Evolutionary conservation across 2,329 filamentous ascomycete genomes (phyloP).

Genomic region (Sporothrix brunneoviolacea): DNA sequence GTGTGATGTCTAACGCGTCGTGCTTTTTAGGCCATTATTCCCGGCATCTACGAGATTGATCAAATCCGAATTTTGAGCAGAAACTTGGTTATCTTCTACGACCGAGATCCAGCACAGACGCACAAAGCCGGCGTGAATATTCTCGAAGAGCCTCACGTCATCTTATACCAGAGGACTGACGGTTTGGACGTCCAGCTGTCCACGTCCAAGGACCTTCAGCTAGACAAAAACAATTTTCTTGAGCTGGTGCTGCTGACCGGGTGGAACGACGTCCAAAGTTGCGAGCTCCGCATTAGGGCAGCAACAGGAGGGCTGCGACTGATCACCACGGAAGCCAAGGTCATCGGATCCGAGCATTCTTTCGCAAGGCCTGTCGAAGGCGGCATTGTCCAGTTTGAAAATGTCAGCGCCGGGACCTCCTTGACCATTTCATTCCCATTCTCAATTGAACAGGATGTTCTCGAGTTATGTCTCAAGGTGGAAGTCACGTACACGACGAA

Average conservation of each 20-base stretch:
- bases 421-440: constrained; percentile 69
- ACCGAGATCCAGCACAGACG: constrained; percentile 38
- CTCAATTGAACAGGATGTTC: constrained; percentile 70
- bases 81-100: constrained; percentile 60
- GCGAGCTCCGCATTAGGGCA: constrained; percentile 55
- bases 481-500: constrained; percentile 69
- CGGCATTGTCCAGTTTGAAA: constrained; percentile 45
- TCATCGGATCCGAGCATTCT: constrained; percentile 37
- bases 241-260: constrained; percentile 68
- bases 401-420: constrained; percentile 37
- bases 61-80: constrained; percentile 58
- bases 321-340: constrained; percentile 51
- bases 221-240: constrained; percentile 71
- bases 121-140: constrained; percentile 38
- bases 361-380: constrained; percentile 42
- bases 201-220: constrained; percentile 63
- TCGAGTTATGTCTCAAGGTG: constrained; percentile 64
- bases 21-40: constrained; percentile 53
- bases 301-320: constrained; percentile 61
- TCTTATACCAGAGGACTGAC: constrained; percentile 64
- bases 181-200: constrained; percentile 63
- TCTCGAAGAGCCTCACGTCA: constrained; percentile 54
- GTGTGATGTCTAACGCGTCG: constrained; percentile 23
- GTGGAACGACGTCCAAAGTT: constrained; percentile 60
- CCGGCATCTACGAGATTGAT: constrained; percentile 70